These are phyloP conservation scores for Aphanomyces cochlioides DNA, from an alignment of 352 stramenopile species.

Conservation along the genomic window DNA sequence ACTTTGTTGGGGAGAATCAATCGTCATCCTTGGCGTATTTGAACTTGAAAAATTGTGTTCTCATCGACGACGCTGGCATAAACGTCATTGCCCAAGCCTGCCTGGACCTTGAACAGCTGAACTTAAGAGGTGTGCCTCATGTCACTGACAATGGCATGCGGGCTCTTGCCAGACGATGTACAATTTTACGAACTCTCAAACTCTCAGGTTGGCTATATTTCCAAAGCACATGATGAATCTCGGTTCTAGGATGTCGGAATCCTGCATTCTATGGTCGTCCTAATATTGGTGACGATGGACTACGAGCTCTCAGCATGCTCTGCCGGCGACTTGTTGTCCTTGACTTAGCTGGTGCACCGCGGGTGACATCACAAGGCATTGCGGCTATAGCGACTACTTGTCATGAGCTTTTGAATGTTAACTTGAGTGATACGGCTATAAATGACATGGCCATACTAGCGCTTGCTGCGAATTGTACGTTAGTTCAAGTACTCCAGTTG, in stretches of 20 bases:
- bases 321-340: slow-evolving; percentile 42
- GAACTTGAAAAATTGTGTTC: slow-evolving; percentile 55
- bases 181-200: slow-evolving; percentile 40
- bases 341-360: slow-evolving; percentile 46
- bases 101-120: slow-evolving; percentile 43
- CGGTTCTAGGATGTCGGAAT: slow-evolving; percentile 17
- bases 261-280: slow-evolving; percentile 20
- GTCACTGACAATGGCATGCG: slow-evolving; percentile 54
- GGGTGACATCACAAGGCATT: slow-evolving; percentile 49
- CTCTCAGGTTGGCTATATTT: slow-evolving; percentile 51
- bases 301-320: slow-evolving; percentile 59
- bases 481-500: slow-evolving; percentile 50
- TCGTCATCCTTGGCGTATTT: slow-evolving; percentile 34
- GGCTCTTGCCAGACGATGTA: slow-evolving; percentile 48
- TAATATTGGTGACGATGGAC: slow-evolving; percentile 33
- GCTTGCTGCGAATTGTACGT: slow-evolving; percentile 43
- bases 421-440: slow-evolving; percentile 51
- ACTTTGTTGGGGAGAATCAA: no score
- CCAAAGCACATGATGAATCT: background rate
- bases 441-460: slow-evolving; percentile 59
- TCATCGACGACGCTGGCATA: slow-evolving; percentile 48
- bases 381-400: slow-evolving; percentile 31
- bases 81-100: slow-evolving; percentile 38
- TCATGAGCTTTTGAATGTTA: slow-evolving; percentile 35
- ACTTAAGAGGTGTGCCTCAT: slow-evolving; percentile 51